Percentiles rank a stretch among this genome's conserved stretches.
Conservation (phyloP, 345 rosid genomes). For the Hypericum androsaemum region DNA sequence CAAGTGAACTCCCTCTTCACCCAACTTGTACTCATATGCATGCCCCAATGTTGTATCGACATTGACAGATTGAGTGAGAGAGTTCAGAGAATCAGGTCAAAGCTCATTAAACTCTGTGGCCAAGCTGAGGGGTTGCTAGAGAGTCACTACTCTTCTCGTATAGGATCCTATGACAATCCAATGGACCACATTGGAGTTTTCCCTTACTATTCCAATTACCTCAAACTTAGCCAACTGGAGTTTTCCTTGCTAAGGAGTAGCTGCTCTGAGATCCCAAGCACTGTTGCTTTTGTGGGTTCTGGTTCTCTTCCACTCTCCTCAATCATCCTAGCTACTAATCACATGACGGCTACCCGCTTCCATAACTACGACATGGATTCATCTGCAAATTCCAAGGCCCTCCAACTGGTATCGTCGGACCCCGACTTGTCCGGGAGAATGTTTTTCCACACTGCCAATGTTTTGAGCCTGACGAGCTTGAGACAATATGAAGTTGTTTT, state of each 20-base stretch:
- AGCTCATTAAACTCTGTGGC: slow-evolving; percentile 16
- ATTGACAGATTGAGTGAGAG: slow-evolving; percentile 4
- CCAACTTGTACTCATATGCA: slow-evolving; percentile 14
- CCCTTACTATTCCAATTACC: slow-evolving; percentile 21
- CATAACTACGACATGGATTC: slow-evolving; percentile 21
- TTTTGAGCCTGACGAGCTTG: slow-evolving; percentile 10
- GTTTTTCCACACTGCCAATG: slow-evolving; percentile 17
- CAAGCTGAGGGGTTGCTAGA: slow-evolving; percentile 17
- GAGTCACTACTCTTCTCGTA: slow-evolving; percentile 12
- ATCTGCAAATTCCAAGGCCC: slow-evolving; percentile 15
- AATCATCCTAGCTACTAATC: slow-evolving; percentile 15
- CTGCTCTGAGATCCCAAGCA: no score
- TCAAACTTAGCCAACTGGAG: slow-evolving; percentile 15
- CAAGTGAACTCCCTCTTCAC: slow-evolving; percentile 16
- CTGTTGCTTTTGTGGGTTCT: slow-evolving; percentile 20
- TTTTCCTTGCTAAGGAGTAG: slow-evolving; percentile 1
- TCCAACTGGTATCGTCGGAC: slow-evolving; percentile 9
- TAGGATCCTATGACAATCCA: slow-evolving; percentile 12
- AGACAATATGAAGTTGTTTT: slow-evolving; percentile 9
- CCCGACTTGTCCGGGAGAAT: slow-evolving; percentile 14
- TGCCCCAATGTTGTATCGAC: slow-evolving; percentile 7
- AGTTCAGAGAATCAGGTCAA: slow-evolving; percentile 13
- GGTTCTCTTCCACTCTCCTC: slow-evolving; percentile 24
- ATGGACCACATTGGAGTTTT: slow-evolving; percentile 11
- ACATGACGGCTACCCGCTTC: slow-evolving; percentile 8